Evolutionary conservation across 1,284 basidiomycete genomes (phyloP), one percentile per base, ranked within the genome.

Genomic region (Fistulinella cinereoalba): DNA sequence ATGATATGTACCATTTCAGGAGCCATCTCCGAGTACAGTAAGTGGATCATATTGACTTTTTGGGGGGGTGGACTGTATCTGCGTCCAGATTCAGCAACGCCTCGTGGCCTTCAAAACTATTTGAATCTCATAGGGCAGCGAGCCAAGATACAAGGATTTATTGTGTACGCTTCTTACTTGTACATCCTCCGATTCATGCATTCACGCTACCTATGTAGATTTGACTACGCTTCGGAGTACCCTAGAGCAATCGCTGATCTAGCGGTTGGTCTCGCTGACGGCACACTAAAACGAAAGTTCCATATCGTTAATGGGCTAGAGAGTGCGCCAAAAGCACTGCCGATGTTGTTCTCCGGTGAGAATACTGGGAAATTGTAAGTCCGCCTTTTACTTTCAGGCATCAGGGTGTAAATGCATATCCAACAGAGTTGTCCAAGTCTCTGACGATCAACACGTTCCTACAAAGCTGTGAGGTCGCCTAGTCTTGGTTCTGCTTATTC

Each of bases 331-430:
- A 69, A 73, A 12, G 80, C 85, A 4, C 66, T 94, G 46, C 76
- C 76, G 10, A 69, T 89, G 67, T 71, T 95, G 25, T 94, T 83
- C 68, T 78, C 67, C 1, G 91, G 91, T n/a, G 82, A 77, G 24
- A 94, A 93, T 61, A 83, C 76, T 0, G 91, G 92, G 27, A 93
- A 95, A 71, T 67, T 92, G 82, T 87, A 58, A 58, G 88, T 79
- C 22, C 37, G 16, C 41, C 12, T 41, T 43, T n/a, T 46, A 27
- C 37, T 11, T 7, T 27, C 21, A 8, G 22, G 7, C 3, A 9
- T 33, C 23, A 16, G 4, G 15, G 34, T 19, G 47, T 29, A 37
- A 41, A 31, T 34, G 16, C 33, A 43, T 9, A 42, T 51, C 44
- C 29, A 34, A 37, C 19, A 80, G 79, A 39, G 71, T 81, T 16